Evolutionary conservation across 176 grass and related monocot genomes (phyloP), one percentile per base, ranked within the genome.

Genomic region (Hordeum vulgare): DNA sequence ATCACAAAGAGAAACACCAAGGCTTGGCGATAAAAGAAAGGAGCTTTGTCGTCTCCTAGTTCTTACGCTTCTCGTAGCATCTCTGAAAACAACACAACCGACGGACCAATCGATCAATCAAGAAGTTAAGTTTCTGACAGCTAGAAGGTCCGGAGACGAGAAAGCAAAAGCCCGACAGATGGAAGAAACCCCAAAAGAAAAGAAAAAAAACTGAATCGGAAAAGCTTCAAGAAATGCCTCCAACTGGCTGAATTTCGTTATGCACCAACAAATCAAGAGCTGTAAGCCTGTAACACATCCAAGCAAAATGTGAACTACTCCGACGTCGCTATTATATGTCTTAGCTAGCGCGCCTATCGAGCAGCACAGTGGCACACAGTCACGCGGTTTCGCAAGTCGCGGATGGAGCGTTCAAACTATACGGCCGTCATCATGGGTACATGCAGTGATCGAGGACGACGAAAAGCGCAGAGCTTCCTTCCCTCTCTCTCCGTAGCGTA

Each of bases 361-460:
- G 28, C 73, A 36, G 8, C 61, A 63, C 0, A 28, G 25, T 27
- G 35, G 14, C 26, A 31, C 61, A 8, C 7, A 26, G 3, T 53
- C 12, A 25, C 60, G 31, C 21, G 14, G 49, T 39, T 54, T 20
- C 13, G 47, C 79, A 24, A 23, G 62, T 34, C 34, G 62, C 62
- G 9, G 44, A 23, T 23, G 7, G 68, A 26, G 39, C 17, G n/a
- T 79, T 80, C 66, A 81, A 81, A 81, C 66, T 59, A 58, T 71
- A 39, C 80, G 80, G 79, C 79, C 49, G 49, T 3, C 44, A 54
- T 3, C 44, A 54, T 54, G 3, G 18, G 39, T 21, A n/a, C 17
- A 79, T 13, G 37, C 33, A 37, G 12, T 24, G 64, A 25, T 66
- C 23, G 60, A 28, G 12, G 44, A 80, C 20, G 62, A 40, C 34